Evolutionary conservation across 176 grass and related monocot genomes (phyloP), one percentile per base, ranked within the genome.

Genomic region (Eragrostis curvula): DNA sequence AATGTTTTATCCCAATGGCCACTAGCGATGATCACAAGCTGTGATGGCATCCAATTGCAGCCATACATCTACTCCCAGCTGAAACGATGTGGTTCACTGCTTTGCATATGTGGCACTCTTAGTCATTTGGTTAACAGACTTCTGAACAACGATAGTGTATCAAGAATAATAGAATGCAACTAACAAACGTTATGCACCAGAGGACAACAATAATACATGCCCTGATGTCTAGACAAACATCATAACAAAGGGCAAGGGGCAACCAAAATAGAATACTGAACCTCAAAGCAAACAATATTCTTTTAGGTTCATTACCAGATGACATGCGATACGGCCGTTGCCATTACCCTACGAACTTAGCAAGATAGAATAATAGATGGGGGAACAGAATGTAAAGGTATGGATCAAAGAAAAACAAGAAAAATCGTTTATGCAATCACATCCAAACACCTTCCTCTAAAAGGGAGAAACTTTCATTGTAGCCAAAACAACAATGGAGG

Each of bases 1-100:
- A 13, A 70, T 88, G 41, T 53, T 46, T 70, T 63, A 55, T 56
- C 48, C 46, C 46, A 85, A 69, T 69, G 73, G 47, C 20, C 43
- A 74, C 61, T 53, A 64, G 30, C 10, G 29, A 66, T 0, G 18
- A 73, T 59, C 15, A 18, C 20, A 68, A 62, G 11, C 44, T 65
- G 32, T 29, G n/a, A 20, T 42, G 71, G 46, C 2, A 8, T 27
- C 45, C 47, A 74, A 40, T 53, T 70, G 23, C 23, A 70, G 30
- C 52, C 44, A 87, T 81, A 57, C 51, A 43, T 42, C 36, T 73
- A 30, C 25, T 36, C 53, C 9, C 4, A 30, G 21, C 32, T 61
- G 68, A 57, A 80, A 56, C 61, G 27, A 75, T 63, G 30, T 55
- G 12, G 18, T 61, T 62, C 52, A 36, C 76, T 55, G 5, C 32